phyloP scores from a whole-genome alignment of 495 filamentous ascomycete genomes.

The Saxispiralis lemnorum region DNA sequence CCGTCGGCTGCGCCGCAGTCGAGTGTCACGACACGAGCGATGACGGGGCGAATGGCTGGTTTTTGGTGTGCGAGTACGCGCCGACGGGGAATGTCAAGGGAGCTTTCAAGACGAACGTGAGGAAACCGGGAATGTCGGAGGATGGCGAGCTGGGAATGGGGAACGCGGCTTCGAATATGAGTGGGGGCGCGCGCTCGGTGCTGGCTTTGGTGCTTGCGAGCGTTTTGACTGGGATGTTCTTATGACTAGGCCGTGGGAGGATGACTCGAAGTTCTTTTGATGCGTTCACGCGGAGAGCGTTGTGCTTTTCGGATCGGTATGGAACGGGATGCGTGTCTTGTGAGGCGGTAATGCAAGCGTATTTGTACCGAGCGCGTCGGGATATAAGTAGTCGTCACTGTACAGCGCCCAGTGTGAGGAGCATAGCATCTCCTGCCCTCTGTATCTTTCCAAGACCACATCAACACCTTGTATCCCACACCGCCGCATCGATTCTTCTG shows the following conservation, averaged over 20 bases:
- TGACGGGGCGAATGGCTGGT: constrained; percentile 41
- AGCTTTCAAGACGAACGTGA: constrained; percentile 35
- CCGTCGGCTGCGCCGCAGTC: constrained; percentile 49
- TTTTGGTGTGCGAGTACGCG: constrained; percentile 65
- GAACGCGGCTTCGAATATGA: not conserved
- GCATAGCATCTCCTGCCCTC: no score
- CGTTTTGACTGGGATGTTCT: not conserved
- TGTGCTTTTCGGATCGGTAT: no score
- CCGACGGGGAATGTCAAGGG: constrained; percentile 58
- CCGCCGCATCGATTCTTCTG: constrained; percentile 1
- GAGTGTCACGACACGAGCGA: constrained; percentile 31
- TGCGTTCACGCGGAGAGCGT: no score
- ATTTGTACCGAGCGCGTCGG: no score
- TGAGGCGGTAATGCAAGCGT: no score
- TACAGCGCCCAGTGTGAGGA: no score
- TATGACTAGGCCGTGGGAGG: not conserved
- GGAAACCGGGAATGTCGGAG: constrained; percentile 4
- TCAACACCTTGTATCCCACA: not conserved
- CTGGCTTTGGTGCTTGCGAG: not conserved
- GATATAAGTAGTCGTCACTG: no score
- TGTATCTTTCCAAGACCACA: not conserved
- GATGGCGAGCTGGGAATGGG: constrained; percentile 6
- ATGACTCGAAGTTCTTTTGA: no score
- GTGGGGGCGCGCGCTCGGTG: not conserved
- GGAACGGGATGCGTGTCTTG: no score